Evolutionary conservation across 257 asterid genomes (phyloP).

Genomic region (Jacaranda copaia): DNA sequence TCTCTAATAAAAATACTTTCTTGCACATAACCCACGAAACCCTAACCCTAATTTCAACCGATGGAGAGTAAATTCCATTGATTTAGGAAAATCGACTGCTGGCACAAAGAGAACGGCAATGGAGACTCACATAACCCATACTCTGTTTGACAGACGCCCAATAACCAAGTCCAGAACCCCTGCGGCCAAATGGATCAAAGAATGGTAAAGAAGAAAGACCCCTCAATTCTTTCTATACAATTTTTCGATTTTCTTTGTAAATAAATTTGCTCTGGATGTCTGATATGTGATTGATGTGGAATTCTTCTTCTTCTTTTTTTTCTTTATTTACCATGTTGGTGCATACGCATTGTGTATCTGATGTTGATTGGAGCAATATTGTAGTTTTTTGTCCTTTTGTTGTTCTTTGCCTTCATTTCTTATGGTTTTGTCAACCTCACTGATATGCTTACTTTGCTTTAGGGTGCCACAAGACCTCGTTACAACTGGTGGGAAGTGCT

Average conservation of each 20-base stretch:
- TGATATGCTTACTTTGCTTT: conserved; percentile 28
- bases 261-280: background rate
- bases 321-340: background rate
- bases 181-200: conserved; percentile 80
- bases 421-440: background rate
- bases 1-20: conserved; percentile 5
- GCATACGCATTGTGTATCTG: background rate
- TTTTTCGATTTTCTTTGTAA: background rate
- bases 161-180: conserved; percentile 71
- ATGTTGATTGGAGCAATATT: conserved; percentile 18
- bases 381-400: background rate
- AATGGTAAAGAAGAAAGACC: conserved; percentile 61
- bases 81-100: conserved; percentile 8
- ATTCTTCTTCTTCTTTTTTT: background rate
- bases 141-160: conserved; percentile 76
- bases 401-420: background rate
- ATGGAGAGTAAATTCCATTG: conserved; percentile 16
- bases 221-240: background rate
- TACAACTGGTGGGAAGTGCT: conserved; percentile 74
- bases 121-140: conserved; percentile 70
- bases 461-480: conserved; percentile 83
- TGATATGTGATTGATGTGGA: conserved; percentile 5
- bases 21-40: conserved; percentile 2
- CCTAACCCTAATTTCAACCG: conserved; percentile 39
- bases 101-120: conserved; percentile 39